Conservation (phyloP, 1,139 yeast species). For the Magnusiomyces clavatus region DNA sequence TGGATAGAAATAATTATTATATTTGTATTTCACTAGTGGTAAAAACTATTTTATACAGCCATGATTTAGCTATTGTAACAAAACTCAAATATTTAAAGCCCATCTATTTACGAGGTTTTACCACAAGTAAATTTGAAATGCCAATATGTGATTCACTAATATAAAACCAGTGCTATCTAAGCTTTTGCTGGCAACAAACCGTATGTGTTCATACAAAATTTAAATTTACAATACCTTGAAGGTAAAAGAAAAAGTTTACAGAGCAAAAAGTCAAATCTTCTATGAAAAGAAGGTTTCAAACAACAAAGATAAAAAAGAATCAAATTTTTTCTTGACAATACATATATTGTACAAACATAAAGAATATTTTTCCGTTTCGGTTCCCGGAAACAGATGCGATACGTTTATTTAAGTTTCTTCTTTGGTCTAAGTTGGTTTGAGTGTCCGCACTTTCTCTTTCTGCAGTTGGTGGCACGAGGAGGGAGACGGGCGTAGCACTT, state of each 20-base stretch:
- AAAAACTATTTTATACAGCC: no score
- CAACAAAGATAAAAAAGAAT: background rate
- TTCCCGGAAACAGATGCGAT: conserved; percentile 26
- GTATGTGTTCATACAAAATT: no score
- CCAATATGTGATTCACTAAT: no score
- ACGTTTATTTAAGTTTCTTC: conserved; percentile 94
- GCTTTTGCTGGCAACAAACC: no score
- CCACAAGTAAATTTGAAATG: no score
- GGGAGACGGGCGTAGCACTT: conserved; percentile 99
- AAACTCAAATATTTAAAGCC: no score
- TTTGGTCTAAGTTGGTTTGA: conserved; percentile 99
- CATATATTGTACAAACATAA: background rate
- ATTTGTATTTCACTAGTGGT: no score
- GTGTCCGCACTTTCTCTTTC: conserved; percentile 99
- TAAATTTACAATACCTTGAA: no score
- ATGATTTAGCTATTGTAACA: no score
- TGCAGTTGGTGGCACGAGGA: conserved; percentile 99
- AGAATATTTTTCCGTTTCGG: background rate
- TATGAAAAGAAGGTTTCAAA: background rate
- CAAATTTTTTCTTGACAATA: background rate
- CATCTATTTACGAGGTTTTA: no score
- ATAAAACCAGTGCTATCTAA: no score
- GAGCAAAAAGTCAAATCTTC: background rate
- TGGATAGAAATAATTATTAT: no score
- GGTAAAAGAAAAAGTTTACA: background rate